Conservation (phyloP, 495 filamentous ascomycete species). For the Penicillium pulvis region DNA sequence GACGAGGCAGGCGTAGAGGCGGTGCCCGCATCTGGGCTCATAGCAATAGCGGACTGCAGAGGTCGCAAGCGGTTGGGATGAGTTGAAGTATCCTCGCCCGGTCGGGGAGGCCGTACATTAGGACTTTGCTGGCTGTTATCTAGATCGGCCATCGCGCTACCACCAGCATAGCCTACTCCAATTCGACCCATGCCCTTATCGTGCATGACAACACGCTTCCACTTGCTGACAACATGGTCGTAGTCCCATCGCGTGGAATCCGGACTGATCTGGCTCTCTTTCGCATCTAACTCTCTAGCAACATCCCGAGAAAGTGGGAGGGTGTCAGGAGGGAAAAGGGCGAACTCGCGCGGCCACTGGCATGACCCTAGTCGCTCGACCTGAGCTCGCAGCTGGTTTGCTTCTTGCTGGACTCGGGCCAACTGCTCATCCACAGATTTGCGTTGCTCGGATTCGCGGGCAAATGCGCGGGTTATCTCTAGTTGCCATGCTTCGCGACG, state of each 20-base stretch:
- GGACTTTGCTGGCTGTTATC: slow-evolving; percentile 19
- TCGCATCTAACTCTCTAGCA: slow-evolving; percentile 41
- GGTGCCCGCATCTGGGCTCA: slow-evolving; percentile 37
- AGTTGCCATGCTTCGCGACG: slow-evolving; percentile 71
- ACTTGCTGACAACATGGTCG: slow-evolving; percentile 57
- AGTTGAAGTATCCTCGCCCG: slow-evolving; percentile 32
- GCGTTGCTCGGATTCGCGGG: slow-evolving; percentile 66
- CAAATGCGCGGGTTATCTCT: slow-evolving; percentile 74
- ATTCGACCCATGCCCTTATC: slow-evolving; percentile 48
- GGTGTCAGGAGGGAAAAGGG: slow-evolving; percentile 62
- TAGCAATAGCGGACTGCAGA: slow-evolving; percentile 29
- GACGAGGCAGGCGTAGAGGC: slow-evolving; percentile 33
- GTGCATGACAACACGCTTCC: slow-evolving; percentile 57
- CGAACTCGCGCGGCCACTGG: slow-evolving; percentile 73
- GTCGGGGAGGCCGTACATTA: slow-evolving; percentile 27
- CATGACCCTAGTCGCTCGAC: slow-evolving; percentile 67
- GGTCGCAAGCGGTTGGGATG: slow-evolving; percentile 29
- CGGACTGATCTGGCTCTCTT: slow-evolving; percentile 39
- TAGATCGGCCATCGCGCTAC: slow-evolving; percentile 18
- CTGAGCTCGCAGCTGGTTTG: slow-evolving; percentile 68
- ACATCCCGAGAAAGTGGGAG: slow-evolving; percentile 58
- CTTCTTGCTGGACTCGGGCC: slow-evolving; percentile 66
- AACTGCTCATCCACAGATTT: slow-evolving; percentile 62
- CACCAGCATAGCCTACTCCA: slow-evolving; percentile 32
- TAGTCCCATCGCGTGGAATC: slow-evolving; percentile 55